These are phyloP conservation scores for Naganishia sp. DNA, from an alignment of 1,284 basidiomycete species.

Conservation along the genomic window DNA sequence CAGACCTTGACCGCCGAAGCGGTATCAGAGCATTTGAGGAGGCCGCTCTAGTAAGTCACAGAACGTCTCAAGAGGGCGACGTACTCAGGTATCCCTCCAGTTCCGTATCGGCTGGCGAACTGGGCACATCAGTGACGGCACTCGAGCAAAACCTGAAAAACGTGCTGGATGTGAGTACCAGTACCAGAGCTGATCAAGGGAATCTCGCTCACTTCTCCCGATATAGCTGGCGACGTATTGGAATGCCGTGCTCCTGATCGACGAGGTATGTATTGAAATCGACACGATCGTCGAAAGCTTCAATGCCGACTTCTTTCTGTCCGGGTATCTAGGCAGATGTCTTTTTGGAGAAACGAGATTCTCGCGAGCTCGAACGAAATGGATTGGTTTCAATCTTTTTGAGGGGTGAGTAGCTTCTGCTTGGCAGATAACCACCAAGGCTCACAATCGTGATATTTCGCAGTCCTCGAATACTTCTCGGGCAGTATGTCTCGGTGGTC, in stretches of 20 bases:
- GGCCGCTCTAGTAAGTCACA: conserved; percentile 34
- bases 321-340: conserved; percentile 32
- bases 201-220: not conserved
- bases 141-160: conserved; percentile 31
- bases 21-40: conserved; percentile 33
- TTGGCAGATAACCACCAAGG: no score
- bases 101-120: conserved; percentile 31
- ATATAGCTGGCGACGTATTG: conserved; percentile 31
- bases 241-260: conserved; percentile 38
- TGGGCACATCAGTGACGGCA: conserved; percentile 26
- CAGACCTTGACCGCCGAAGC: conserved; percentile 33
- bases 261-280: conserved; percentile 25
- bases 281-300: not conserved
- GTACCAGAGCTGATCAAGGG: not conserved
- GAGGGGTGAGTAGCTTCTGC: conserved; percentile 18
- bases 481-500: conserved; percentile 18
- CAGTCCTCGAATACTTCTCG: conserved; percentile 37
- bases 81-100: not conserved
- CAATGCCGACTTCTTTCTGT: not conserved
- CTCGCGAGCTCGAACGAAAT: conserved; percentile 33
- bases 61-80: no score
- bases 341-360: conserved; percentile 33
- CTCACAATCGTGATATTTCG: not conserved
- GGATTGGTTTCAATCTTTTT: conserved; percentile 34
- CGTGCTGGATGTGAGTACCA: conserved; percentile 25